Evolutionary conservation across 768 basidiomycete genomes (phyloP).

Genomic region (Coprinopsis strossmayeri): DNA sequence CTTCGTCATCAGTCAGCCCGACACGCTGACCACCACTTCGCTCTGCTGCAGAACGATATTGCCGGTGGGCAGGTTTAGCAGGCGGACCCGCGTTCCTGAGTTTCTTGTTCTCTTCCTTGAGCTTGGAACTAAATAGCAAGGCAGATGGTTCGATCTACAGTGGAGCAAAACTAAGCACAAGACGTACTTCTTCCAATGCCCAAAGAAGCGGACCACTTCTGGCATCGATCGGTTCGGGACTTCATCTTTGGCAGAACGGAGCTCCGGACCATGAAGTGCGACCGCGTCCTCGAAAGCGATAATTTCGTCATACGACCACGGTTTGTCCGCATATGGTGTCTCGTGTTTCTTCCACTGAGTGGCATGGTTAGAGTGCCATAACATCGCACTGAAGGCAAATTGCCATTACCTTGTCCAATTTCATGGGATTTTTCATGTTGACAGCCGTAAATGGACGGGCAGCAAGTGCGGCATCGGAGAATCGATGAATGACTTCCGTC

Average conservation of each 20-base stretch:
- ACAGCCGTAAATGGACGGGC: slow-evolving; percentile 54
- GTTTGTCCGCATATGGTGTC: slow-evolving; percentile 58
- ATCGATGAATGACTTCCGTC: slow-evolving; percentile 65
- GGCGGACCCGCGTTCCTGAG: slow-evolving; percentile 35
- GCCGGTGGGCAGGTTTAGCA: slow-evolving; percentile 26
- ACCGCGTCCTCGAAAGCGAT: slow-evolving; percentile 76
- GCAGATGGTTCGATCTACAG: slow-evolving; percentile 6
- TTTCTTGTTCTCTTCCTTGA: slow-evolving; percentile 61
- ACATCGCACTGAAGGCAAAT: not conserved
- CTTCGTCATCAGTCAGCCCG: slow-evolving; percentile 64
- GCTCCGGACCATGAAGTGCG: slow-evolving; percentile 66
- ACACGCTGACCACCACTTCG: slow-evolving; percentile 39
- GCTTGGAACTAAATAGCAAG: slow-evolving; percentile 40
- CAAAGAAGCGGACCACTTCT: slow-evolving; percentile 81
- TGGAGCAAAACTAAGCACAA: slow-evolving; percentile 3
- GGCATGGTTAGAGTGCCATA: slow-evolving; percentile 5
- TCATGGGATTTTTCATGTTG: slow-evolving; percentile 52
- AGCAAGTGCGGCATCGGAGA: slow-evolving; percentile 61
- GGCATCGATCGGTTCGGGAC: slow-evolving; percentile 60
- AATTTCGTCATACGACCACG: slow-evolving; percentile 65
- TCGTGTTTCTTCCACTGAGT: slow-evolving; percentile 69
- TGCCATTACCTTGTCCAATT: slow-evolving; percentile 56
- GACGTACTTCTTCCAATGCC: slow-evolving; percentile 77
- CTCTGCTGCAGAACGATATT: slow-evolving; percentile 32
- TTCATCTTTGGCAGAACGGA: slow-evolving; percentile 72